Base-by-base conservation (phyloP, 1,139 yeast genomes). In the Pneumocystis jirovecii region DNA sequence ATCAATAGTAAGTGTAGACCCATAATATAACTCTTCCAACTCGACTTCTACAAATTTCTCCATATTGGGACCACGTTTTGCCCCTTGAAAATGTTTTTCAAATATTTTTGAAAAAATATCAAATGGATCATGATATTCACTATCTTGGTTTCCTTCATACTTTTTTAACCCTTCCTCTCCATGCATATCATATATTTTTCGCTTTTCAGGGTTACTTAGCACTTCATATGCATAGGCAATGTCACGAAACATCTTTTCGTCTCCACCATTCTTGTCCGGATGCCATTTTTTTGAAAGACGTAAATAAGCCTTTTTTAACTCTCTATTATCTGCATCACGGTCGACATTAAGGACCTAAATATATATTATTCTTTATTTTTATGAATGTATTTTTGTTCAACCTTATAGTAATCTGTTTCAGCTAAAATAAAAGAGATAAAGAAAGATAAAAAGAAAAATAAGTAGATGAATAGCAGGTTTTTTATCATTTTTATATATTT, bases 191-290 rank as follows among this genome's bases (percentile, higher is more conserved):
- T 86, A 93, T 50, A 83, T 81, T 60, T 79, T 73, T 68, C 89
- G 82, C 75, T 89, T 88, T 66, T 87, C 88, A 17, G 82, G 76
- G 73, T 91, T 91, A 67, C 85, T 82, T 68, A 93, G 80, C 15
- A 90, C 89, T 68, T 91, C 97, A 74, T 93, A 93, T 0, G 97
- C 97, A 71, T 87, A 96, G 8, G 96, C 96, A 39, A 93, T 83
- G 74, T 90, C 96, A 64, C 93, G 85, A 75, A 90, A 93, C 75
- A 83, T 86, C 66, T 86, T 86, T 60, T 82, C 86, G 31, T 88
- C 93, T 70, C 86, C 83, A 8, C 85, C 86, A 73, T 93, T 93
- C 78, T 95, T 93, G 75, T 93, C 98, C 0, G 98, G 98, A 73
- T 93, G 98, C 75, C 83, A 90, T 73, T 88, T 89, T 74, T 90